Percentiles rank a stretch among this genome's conserved stretches.
Evolutionary conservation across 2,329 filamentous ascomycete genomes (phyloP).

Genomic region (Aspergillus sp.): DNA sequence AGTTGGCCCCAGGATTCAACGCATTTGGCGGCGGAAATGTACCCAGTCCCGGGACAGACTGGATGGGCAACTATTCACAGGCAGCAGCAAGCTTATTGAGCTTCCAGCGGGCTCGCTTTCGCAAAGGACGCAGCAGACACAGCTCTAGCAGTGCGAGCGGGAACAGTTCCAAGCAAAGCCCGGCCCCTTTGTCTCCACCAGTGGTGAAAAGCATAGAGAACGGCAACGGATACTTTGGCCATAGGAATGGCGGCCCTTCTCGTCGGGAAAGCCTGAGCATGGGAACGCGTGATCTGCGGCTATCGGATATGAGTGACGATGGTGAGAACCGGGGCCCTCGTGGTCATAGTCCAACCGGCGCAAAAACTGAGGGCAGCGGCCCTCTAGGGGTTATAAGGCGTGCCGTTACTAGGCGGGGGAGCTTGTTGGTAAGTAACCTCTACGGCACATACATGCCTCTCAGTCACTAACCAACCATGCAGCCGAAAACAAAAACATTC

Average conservation of each 20-base stretch:
- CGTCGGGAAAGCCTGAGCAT: conserved; percentile 86
- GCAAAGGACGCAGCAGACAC: conserved; percentile 61
- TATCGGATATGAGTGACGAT: conserved; percentile 76
- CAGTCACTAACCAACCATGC: conserved; percentile 6
- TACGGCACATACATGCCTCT: neutral
- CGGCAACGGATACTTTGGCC: conserved; percentile 54
- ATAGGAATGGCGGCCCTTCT: conserved; percentile 51
- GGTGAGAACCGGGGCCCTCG: conserved; percentile 55
- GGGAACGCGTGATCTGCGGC: conserved; percentile 83
- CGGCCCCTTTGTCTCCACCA: conserved; percentile 76
- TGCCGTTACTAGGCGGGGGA: conserved; percentile 81
- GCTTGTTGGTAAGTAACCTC: conserved; percentile 68
- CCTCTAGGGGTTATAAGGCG: conserved; percentile 77
- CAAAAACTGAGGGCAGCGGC: conserved; percentile 47
- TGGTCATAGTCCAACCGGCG: conserved; percentile 34
- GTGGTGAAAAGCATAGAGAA: conserved; percentile 57
- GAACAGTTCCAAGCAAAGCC: conserved; percentile 66
- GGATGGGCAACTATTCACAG: conserved; percentile 64
- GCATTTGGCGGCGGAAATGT: conserved; percentile 48
- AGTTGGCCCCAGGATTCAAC: conserved; percentile 48
- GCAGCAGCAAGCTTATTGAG: conserved; percentile 76
- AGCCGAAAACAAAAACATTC: conserved; percentile 97
- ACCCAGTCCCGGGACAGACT: conserved; percentile 59
- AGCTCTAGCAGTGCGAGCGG: conserved; percentile 70
- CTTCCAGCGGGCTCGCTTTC: conserved; percentile 65